Base-by-base conservation (phyloP, 352 stramenopile species). In the Phytopythium aichiense region DNA sequence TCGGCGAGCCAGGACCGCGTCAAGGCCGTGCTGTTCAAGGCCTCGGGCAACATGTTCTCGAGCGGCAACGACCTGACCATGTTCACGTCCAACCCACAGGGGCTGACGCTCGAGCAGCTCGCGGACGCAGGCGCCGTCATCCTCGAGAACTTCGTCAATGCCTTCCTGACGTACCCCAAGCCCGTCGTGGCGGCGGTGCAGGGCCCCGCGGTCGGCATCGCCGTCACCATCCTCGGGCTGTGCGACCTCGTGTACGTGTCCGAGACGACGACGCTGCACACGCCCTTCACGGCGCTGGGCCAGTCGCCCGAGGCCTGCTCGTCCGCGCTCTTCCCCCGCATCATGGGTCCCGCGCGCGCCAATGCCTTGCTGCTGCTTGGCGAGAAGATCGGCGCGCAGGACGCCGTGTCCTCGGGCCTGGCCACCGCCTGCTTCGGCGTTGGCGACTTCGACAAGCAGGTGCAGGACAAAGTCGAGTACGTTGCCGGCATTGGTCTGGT, bases 251-350 rank as follows among this genome's bases (percentile, higher is more conserved):
- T 97, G 40, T 97, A 97, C 68, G 83, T 89, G 51, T 88, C 83
- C n/a, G 77, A 92, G 46, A 81, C 68, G 2, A 83, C 88, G 18
- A 97, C 87, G 25, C 94, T 98, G 72, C 91, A 95, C 72, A 97
- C 91, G 37, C 94, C 91, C 20, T 98, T 98, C 76, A 96, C 89
- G 48, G 73, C 84, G 33, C 71, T 98, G 12, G 93, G 91, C 0
- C 85, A 97, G 60, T 85, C 89, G 4, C 93, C 93, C 0, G 93
- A 98, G 64, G 86, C 91, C n/a, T 96, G 88, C 63, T 96, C 85
- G 60, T 97, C 89, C 18, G 60, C 91, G 33, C 74, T 93, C 0
- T 95, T 98, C 68, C 77, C 88, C 1, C 69, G 69, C 7, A 91
- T 93, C 46, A 92, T 98, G 88, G 90, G 91, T 13, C 68, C 75